Evolutionary conservation across 495 filamentous ascomycete species (phyloP).

Genomic region (Durotheca rogersii): DNA sequence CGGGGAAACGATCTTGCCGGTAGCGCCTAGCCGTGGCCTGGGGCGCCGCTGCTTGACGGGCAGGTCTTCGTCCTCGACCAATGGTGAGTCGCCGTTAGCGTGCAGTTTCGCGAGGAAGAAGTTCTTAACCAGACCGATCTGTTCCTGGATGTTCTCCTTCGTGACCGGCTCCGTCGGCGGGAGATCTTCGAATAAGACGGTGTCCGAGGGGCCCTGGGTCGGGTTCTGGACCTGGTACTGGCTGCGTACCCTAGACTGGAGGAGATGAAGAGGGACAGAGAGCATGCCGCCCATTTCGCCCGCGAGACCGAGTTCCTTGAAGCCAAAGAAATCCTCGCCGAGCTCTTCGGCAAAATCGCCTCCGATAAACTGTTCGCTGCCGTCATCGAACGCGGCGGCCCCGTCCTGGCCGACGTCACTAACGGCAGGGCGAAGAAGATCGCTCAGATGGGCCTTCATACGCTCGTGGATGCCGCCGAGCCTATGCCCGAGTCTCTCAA

Average conservation of each 20-base stretch:
- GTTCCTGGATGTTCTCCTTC: conserved; percentile 66
- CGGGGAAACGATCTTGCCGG: conserved; percentile 89
- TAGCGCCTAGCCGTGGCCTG: conserved; percentile 90
- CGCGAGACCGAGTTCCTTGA: conserved; percentile 92
- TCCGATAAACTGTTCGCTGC: conserved; percentile 93
- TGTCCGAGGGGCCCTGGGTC: conserved; percentile 48
- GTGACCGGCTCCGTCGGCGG: conserved; percentile 78
- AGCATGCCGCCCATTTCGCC: conserved; percentile 83
- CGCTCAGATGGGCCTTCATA: conserved; percentile 84
- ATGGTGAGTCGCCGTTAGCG: conserved; percentile 73
- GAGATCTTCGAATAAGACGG: conserved; percentile 68
- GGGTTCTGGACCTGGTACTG: conserved; percentile 75
- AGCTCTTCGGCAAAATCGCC: conserved; percentile 98
- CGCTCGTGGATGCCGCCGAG: conserved; percentile 84
- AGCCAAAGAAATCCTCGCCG: conserved; percentile 97
- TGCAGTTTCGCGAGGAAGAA: conserved; percentile 90
- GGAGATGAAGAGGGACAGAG: conserved; percentile 88
- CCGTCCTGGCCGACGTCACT: conserved; percentile 79
- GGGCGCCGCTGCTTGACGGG: conserved; percentile 87
- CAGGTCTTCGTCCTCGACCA: conserved; percentile 93
- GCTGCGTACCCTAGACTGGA: conserved; percentile 85
- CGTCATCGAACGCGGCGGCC: conserved; percentile 87
- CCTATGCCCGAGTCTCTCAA: conserved; percentile 85
- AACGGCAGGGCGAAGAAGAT: conserved; percentile 88
- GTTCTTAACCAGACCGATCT: conserved; percentile 82